Evolutionary conservation across 225 moss, liverwort and hornwort species (phyloP).

Genomic region (Anthoceros angustus): DNA sequence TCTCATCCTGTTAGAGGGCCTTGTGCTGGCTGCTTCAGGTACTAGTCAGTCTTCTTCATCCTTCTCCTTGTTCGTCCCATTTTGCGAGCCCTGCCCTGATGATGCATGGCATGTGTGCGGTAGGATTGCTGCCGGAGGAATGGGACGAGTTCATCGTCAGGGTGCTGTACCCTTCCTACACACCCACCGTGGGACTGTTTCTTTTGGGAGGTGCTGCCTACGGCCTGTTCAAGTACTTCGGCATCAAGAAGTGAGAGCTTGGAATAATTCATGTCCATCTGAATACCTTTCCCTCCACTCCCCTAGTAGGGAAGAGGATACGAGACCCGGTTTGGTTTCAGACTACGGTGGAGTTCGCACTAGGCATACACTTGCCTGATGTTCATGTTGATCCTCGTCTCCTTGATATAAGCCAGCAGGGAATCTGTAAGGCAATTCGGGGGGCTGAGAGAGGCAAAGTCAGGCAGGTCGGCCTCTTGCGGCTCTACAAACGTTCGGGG

Average conservation of each 20-base stretch:
- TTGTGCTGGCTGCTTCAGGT: conserved; percentile 45
- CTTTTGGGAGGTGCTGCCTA: conserved; percentile 39
- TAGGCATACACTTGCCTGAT: conserved; percentile 24
- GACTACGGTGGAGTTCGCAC: too few relatives aligned
- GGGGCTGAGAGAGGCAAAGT: conserved; percentile 11
- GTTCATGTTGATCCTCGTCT: conserved; percentile 33
- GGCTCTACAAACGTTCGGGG: conserved; percentile 29
- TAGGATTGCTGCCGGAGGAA: conserved; percentile 47
- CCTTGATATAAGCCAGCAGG: conserved; percentile 16
- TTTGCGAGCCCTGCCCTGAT: too few relatives aligned
- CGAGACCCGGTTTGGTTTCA: too few relatives aligned
- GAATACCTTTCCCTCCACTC: neutral
- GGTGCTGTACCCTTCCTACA: conserved; percentile 37
- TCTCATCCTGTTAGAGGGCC: conserved; percentile 41
- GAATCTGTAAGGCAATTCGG: neutral
- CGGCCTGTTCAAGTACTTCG: conserved; percentile 43
- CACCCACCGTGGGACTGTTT: conserved; percentile 47
- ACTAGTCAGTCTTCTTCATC: neutral
- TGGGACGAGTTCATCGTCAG: conserved; percentile 42
- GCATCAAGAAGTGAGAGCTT: conserved; percentile 7
- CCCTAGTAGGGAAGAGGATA: neutral
- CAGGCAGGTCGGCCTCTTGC: conserved; percentile 16
- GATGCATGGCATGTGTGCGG: conserved; percentile 1
- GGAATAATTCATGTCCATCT: neutral
- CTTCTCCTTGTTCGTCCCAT: neutral